phyloP scores from a whole-genome alignment of 768 basidiomycete species.

The Hemileccinum impolitum region DNA sequence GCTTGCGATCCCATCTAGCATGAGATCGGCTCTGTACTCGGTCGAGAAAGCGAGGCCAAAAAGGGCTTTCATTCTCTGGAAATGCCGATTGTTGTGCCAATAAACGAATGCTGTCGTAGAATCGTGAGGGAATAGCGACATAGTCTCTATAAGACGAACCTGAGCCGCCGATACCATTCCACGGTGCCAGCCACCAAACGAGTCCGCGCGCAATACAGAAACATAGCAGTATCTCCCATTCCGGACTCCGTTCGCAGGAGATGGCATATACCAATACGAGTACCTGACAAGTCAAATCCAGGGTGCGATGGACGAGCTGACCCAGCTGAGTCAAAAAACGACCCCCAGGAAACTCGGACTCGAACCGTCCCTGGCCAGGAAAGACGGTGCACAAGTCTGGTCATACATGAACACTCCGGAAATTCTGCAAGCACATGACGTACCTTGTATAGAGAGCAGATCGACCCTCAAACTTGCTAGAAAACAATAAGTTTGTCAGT shows the following conservation, averaged over 20 bases:
- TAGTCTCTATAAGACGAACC: constrained; percentile 23
- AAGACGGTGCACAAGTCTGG: constrained; percentile 17
- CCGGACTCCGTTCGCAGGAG: constrained; percentile 18
- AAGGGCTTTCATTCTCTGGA: constrained; percentile 36
- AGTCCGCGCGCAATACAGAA: constrained; percentile 31
- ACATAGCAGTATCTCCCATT: constrained; percentile 26
- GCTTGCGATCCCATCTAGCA: constrained; percentile 35
- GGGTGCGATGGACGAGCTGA: constrained; percentile 17
- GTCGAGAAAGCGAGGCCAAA: constrained; percentile 38
- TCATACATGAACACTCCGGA: background rate
- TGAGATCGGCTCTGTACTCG: constrained; percentile 33
- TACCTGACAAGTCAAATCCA: constrained; percentile 28
- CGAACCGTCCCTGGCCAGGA: constrained; percentile 25
- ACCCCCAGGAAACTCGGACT: constrained; percentile 35
- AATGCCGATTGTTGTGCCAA: constrained; percentile 36
- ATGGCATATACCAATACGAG: constrained; percentile 18
- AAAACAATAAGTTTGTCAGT: constrained; percentile 4
- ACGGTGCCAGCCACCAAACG: constrained; percentile 33
- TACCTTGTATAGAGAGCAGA: constrained; percentile 20
- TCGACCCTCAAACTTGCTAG: constrained; percentile 27
- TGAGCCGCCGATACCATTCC: constrained; percentile 33
- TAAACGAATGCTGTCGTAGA: constrained; percentile 36
- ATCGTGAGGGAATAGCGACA: background rate
- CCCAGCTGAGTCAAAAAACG: constrained; percentile 27
- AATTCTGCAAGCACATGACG: background rate